Conservation (phyloP, 495 filamentous ascomycete species). For the Aspergillus cavernicola region DNA sequence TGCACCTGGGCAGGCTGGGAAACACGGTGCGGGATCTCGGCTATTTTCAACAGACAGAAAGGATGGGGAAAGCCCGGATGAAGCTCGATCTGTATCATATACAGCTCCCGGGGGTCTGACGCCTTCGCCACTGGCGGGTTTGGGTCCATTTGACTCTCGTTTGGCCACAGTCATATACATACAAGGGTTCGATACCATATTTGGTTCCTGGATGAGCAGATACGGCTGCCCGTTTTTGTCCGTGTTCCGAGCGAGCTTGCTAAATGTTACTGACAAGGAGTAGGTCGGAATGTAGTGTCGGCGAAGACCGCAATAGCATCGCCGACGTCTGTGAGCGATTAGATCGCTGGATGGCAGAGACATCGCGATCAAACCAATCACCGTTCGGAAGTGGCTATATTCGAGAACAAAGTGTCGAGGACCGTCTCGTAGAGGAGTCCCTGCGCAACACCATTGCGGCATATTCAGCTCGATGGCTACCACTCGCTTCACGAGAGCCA, state of each 20-base stretch:
- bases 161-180: neutral
- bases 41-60: too few species aligned
- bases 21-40: too few species aligned
- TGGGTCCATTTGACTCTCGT: neutral
- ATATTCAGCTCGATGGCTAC: slow-evolving; percentile 4
- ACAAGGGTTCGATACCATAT: neutral
- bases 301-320: slow-evolving; percentile 3
- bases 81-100: neutral
- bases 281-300: neutral
- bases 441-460: neutral
- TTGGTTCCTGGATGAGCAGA: slow-evolving; percentile 8
- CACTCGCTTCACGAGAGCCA: neutral
- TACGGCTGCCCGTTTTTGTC: slow-evolving; percentile 7
- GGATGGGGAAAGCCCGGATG: neutral
- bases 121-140: neutral
- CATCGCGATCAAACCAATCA: neutral
- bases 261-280: neutral
- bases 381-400: neutral
- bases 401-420: neutral
- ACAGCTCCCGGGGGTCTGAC: neutral
- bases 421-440: slow-evolving; percentile 1
- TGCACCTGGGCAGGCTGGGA: too few species aligned
- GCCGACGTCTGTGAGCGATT: neutral
- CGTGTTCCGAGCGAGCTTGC: neutral
- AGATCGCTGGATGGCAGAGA: slow-evolving; percentile 10